phyloP scores from a whole-genome alignment of 1,284 basidiomycete species.

The Papiliotrema laurentii region DNA sequence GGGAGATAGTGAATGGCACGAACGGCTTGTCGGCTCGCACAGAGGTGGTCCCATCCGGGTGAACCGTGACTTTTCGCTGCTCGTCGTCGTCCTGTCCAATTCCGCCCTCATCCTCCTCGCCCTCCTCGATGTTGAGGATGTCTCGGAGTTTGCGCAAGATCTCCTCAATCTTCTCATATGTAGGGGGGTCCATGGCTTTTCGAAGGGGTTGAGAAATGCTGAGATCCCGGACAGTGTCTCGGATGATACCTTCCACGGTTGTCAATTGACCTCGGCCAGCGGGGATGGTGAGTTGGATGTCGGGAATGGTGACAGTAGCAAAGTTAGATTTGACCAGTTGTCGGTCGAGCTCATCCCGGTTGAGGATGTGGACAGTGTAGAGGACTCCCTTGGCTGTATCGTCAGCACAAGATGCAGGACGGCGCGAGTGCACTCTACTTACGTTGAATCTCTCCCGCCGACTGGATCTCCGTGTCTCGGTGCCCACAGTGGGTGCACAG shows the following conservation, averaged over 20 bases:
- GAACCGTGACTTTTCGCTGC: conserved; percentile 14
- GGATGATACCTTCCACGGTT: conserved; percentile 88
- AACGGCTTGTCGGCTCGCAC: conserved; percentile 55
- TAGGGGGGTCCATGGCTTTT: conserved; percentile 71
- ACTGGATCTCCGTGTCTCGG: conserved; percentile 91
- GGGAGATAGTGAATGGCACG: conserved; percentile 71
- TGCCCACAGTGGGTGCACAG: conserved; percentile 88
- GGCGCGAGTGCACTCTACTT: conserved; percentile 45
- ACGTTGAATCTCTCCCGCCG: conserved; percentile 85
- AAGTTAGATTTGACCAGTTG: conserved; percentile 88
- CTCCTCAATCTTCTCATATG: conserved; percentile 71
- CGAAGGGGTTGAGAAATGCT: conserved; percentile 80
- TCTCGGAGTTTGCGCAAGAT: conserved; percentile 66
- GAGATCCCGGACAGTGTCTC: conserved; percentile 80
- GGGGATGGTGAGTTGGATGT: conserved; percentile 88
- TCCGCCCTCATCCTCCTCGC: conserved; percentile 52
- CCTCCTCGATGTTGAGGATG: conserved; percentile 65
- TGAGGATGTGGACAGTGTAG: conserved; percentile 78
- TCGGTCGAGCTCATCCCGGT: conserved; percentile 76
- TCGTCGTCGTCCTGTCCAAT: conserved; percentile 35
- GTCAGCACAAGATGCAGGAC: conserved; percentile 4
- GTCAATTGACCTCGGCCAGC: conserved; percentile 85
- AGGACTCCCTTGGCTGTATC: conserved; percentile 50
- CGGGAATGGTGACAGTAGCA: conserved; percentile 78
- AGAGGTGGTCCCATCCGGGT: conserved; percentile 24